Percentiles rank a stretch among this genome's conserved stretches.
Conservation (phyloP, 352 stramenopile species). For the Globisporangium cystogenes region DNA sequence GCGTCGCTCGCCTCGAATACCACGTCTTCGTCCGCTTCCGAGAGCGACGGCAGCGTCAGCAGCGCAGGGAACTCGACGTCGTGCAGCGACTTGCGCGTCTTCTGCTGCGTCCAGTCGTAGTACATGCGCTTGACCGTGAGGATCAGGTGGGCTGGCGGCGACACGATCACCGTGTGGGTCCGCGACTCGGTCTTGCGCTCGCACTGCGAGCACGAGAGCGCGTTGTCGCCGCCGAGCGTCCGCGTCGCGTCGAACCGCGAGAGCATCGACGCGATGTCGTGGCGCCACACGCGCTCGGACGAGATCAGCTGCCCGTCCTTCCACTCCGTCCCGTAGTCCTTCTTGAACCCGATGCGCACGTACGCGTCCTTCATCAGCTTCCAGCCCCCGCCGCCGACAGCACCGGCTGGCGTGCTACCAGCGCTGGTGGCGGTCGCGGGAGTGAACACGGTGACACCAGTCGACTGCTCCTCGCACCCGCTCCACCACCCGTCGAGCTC, state of each 20-base stretch:
- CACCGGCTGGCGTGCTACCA: background rate
- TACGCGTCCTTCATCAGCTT: conserved; percentile 81
- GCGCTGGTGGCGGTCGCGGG: conserved; percentile 11
- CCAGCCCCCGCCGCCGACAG: conserved; percentile 35
- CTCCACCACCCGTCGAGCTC: conserved; percentile 81
- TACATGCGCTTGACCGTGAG: conserved; percentile 89
- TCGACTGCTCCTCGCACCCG: conserved; percentile 23
- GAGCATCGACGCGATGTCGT: conserved; percentile 81
- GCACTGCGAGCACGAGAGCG: conserved; percentile 65
- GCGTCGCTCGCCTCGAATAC: conserved; percentile 16
- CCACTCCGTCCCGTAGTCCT: conserved; percentile 88
- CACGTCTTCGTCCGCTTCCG: conserved; percentile 43
- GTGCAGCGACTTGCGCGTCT: conserved; percentile 83
- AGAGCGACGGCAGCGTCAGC: conserved; percentile 64
- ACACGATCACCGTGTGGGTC: conserved; percentile 74
- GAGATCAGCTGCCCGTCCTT: conserved; percentile 67
- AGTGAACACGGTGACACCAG: background rate
- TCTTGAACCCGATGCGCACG: conserved; percentile 86
- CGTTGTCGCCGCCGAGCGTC: conserved; percentile 77
- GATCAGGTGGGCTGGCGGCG: conserved; percentile 79
- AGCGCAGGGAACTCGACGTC: conserved; percentile 73
- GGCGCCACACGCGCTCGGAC: conserved; percentile 79
- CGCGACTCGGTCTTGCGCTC: conserved; percentile 75
- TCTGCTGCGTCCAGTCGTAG: conserved; percentile 87
- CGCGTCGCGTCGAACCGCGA: conserved; percentile 72